Evolutionary conservation across 2,329 filamentous ascomycete genomes (phyloP).

Genomic region (Alternaria triticina): DNA sequence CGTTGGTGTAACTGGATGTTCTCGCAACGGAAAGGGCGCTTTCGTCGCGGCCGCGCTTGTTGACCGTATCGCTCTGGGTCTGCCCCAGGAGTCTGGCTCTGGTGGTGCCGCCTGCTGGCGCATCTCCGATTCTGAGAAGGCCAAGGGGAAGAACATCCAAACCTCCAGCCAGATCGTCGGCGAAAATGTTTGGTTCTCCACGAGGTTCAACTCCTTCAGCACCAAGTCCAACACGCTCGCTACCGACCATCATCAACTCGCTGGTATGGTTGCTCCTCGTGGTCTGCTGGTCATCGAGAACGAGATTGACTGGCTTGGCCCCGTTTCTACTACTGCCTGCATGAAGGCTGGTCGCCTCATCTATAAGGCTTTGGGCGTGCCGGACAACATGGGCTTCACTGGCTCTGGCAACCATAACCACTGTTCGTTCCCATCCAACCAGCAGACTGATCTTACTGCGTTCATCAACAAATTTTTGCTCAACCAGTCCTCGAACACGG

Average conservation of each 20-base stretch:
- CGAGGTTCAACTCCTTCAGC: constrained; percentile 60
- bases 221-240: constrained; percentile 56
- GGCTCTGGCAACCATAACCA: constrained; percentile 62
- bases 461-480: constrained; percentile 63
- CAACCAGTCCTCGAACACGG: constrained; percentile 34
- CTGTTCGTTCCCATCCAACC: constrained; percentile 62
- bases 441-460: constrained; percentile 59
- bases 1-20: constrained; percentile 67
- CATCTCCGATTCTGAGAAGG: constrained; percentile 53
- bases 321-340: constrained; percentile 63
- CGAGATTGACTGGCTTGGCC: constrained; percentile 65
- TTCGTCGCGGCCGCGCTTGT: constrained; percentile 67
- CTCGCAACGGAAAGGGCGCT: constrained; percentile 69
- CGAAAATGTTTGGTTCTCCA: constrained; percentile 70
- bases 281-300: constrained; percentile 65
- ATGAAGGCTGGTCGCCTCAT: constrained; percentile 63
- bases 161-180: constrained; percentile 64
- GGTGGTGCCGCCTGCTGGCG: constrained; percentile 69
- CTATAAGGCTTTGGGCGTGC: constrained; percentile 61
- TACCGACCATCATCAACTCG: constrained; percentile 65
- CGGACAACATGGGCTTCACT: constrained; percentile 65
- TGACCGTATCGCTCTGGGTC: constrained; percentile 64
- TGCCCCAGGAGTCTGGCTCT: constrained; percentile 68
- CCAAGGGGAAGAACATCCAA: constrained; percentile 64
- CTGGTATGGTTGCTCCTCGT: constrained; percentile 62